These are phyloP conservation scores for Thozetella sp. DNA, from an alignment of 495 filamentous ascomycete genomes.

Conservation along the genomic window DNA sequence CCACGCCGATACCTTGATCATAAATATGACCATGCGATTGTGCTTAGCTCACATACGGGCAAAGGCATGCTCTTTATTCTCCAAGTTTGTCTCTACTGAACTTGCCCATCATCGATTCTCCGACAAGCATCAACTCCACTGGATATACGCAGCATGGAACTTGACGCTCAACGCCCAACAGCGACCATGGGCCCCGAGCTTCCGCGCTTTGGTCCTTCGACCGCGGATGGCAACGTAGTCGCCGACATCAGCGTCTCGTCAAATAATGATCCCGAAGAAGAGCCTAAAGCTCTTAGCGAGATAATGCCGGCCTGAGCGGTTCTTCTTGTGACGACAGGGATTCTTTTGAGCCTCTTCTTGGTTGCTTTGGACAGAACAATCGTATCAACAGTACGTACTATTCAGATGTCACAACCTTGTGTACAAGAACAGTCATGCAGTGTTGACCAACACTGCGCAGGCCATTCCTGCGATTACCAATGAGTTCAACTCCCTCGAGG, in stretches of 20 bases:
- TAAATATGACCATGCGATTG: neutral
- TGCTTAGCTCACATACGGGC: neutral
- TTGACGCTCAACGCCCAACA: neutral
- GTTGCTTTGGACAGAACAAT: neutral
- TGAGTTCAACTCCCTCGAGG: constrained; percentile 33
- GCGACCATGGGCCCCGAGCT: neutral
- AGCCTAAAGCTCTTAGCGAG: neutral
- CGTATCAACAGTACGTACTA: neutral
- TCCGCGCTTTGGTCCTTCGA: neutral
- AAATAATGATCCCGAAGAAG: neutral
- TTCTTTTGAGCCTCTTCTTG: neutral
- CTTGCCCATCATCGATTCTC: neutral
- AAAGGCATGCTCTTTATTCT: neutral
- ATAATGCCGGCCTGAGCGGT: neutral
- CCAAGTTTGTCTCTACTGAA: neutral
- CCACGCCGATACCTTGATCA: neutral
- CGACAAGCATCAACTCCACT: neutral
- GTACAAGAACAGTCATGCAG: constrained; percentile 23
- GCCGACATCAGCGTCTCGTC: neutral
- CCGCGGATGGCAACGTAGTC: neutral
- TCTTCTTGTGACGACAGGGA: neutral
- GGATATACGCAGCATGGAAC: neutral
- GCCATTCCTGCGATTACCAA: constrained; percentile 42
- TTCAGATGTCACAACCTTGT: constrained; percentile 9
- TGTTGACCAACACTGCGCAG: neutral